These are phyloP conservation scores for Paramecium pentaurelia DNA, from an alignment of 73 alveolate species.

Conservation along the genomic window DNA sequence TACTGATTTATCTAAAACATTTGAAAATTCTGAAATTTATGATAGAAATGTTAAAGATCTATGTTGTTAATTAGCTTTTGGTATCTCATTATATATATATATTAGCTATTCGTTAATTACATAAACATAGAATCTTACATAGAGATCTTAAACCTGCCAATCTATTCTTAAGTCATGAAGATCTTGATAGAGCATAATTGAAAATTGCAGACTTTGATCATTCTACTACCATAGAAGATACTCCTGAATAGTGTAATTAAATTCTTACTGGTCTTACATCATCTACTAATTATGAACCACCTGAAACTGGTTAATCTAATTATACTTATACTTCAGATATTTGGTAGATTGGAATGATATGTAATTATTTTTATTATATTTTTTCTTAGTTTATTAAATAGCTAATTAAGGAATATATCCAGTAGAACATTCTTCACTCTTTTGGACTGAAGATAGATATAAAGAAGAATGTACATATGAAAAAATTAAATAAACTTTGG, in stretches of 20 bases:
- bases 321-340: neutral
- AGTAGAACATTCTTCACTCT: neutral
- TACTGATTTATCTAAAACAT: neutral
- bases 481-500: neutral
- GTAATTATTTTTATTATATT: neutral
- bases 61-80: neutral
- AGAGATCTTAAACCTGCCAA: slow-evolving; percentile 7
- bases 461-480: neutral
- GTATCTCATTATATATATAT: neutral
- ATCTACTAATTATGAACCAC: neutral
- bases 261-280: neutral
- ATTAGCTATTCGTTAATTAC: neutral
- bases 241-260: neutral
- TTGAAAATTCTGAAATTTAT: neutral
- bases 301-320: neutral
- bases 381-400: neutral
- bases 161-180: neutral
- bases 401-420: slow-evolving; percentile 16
- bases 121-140: neutral
- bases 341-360: slow-evolving; percentile 37
- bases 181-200: neutral
- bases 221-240: neutral
- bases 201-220: slow-evolving; percentile 22
- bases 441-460: neutral
- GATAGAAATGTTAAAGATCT: slow-evolving; percentile 5